These are phyloP conservation scores for Suaeda aralocaspica DNA, from an alignment of 148 eudicot species.

Conservation along the genomic window DNA sequence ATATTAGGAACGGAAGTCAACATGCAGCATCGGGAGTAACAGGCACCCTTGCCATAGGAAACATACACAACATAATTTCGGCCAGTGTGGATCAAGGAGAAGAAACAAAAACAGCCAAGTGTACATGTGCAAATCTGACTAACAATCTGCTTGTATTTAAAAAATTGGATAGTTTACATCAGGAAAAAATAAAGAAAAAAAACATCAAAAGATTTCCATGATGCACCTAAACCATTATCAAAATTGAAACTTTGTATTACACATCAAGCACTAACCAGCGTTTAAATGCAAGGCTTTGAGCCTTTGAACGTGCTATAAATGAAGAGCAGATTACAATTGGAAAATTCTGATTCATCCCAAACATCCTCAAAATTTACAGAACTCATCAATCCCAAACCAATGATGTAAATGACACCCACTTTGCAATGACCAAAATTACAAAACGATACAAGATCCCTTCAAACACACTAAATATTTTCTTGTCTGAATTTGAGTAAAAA, in stretches of 20 bases:
- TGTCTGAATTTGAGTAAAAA: background rate
- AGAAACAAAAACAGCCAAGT: no score
- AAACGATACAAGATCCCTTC: background rate
- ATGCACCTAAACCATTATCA: background rate
- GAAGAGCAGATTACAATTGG: background rate
- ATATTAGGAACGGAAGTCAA: no score
- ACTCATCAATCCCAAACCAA: conserved; percentile 11
- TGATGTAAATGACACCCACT: background rate
- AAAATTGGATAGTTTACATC: background rate
- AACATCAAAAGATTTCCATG: background rate
- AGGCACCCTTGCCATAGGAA: no score
- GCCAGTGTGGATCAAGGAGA: no score
- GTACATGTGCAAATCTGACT: no score
- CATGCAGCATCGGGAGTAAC: no score
- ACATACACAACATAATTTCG: no score
- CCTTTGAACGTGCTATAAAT: background rate
- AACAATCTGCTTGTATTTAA: background rate
- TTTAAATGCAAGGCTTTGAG: background rate
- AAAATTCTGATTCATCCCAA: conserved; percentile 2
- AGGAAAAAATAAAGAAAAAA: no score
- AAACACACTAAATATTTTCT: background rate
- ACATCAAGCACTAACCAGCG: background rate
- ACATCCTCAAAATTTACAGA: conserved; percentile 22
- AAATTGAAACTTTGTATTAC: conserved; percentile 16
- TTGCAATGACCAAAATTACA: background rate